Conservation (phyloP, 1,284 basidiomycete species). For the Cutaneotrichosporon sp. region DNA sequence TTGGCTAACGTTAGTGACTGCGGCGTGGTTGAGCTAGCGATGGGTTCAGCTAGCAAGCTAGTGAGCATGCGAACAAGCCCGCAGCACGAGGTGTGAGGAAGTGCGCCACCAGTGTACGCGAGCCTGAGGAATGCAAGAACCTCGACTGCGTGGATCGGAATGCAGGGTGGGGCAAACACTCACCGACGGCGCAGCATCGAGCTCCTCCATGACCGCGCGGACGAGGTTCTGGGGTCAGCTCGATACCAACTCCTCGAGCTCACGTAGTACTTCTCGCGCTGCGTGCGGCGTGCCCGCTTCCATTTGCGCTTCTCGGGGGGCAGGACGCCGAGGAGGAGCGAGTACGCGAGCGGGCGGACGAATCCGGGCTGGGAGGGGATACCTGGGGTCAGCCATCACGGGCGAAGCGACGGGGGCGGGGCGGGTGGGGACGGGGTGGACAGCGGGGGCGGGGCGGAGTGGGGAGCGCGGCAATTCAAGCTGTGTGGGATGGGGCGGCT, state of each 20-base stretch:
- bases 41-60: too few species aligned
- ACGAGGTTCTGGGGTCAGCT: conserved; percentile 29
- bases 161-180: conserved; percentile 7
- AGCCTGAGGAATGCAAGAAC: background rate
- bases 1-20: conserved; percentile 21
- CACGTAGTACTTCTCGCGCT: conserved; percentile 43
- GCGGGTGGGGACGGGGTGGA: background rate
- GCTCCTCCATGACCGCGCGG: conserved; percentile 36
- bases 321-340: conserved; percentile 43
- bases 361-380: conserved; percentile 50
- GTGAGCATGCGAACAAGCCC: background rate
- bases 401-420: conserved; percentile 11
- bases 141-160: background rate
- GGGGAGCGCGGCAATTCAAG: too few species aligned
- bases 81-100: background rate
- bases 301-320: conserved; percentile 43
- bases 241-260: too few species aligned
- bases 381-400: conserved; percentile 22
- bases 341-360: conserved; percentile 48
- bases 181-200: conserved; percentile 27
- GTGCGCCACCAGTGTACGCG: background rate
- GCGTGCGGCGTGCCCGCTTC: conserved; percentile 28
- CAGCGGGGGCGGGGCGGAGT: background rate
- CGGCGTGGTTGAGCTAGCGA: background rate
- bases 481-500: too few species aligned